A percentile compares a stretch with the other conserved stretches of the same genome.
Conservation (phyloP, 192 early-diverging fungal species). For the Allomyces macrogynus region DNA sequence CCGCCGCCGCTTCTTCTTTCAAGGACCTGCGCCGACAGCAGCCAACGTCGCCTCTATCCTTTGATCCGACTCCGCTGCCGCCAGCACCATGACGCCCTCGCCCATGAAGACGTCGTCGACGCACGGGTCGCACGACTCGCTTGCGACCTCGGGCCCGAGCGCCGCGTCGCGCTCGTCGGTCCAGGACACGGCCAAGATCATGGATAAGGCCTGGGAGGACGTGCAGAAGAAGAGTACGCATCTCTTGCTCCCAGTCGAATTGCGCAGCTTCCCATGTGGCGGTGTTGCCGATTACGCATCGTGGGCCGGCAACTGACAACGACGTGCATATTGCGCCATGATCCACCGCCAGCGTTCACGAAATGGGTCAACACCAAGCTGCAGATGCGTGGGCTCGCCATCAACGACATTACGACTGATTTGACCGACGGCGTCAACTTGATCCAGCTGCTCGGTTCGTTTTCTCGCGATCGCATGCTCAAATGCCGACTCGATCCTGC, state of each 20-base stretch:
- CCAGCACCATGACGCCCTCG: too few species aligned
- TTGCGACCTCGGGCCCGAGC: not conserved
- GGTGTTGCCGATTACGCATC: not conserved
- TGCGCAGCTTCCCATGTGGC: too few species aligned
- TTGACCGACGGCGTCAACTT: conserved; percentile 44
- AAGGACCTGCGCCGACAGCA: too few species aligned
- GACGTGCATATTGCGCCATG: too few species aligned
- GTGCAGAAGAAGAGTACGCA: conserved; percentile 88
- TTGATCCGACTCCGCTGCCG: too few species aligned
- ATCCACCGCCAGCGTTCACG: conserved; percentile 24
- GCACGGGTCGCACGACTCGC: not conserved
- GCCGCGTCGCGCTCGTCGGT: not conserved
- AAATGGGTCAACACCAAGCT: conserved; percentile 65
- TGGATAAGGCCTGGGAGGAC: conserved; percentile 65
- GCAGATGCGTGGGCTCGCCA: conserved; percentile 21
- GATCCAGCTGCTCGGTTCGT: conserved; percentile 36
- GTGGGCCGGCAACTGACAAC: conserved; percentile 13
- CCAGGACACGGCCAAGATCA: conserved; percentile 10
- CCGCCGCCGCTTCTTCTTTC: too few species aligned
- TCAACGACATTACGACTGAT: conserved; percentile 32
- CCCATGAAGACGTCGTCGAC: not conserved
- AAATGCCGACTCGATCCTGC: too few species aligned
- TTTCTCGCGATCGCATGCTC: too few species aligned
- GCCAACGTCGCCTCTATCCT: too few species aligned
- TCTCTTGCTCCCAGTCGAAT: too few species aligned